Conservation (phyloP, 306 rosid genomes). For the Begonia peltatifolia region DNA sequence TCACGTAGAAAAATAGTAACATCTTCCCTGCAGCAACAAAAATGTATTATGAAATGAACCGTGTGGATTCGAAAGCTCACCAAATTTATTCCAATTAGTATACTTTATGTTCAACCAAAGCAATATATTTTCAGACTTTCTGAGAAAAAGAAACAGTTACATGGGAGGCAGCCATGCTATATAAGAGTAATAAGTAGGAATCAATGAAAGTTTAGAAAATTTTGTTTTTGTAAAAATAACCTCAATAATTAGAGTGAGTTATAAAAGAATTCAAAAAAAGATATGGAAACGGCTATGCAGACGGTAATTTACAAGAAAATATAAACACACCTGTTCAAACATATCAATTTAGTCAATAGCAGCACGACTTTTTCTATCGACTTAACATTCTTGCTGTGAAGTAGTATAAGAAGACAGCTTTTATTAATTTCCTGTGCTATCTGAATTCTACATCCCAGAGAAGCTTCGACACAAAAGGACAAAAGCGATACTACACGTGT, state of each 20-base stretch:
- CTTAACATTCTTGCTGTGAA: conserved; percentile 34
- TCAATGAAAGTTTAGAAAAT: no score
- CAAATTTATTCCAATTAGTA: no score
- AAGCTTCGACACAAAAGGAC: conserved; percentile 34
- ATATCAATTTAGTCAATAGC: conserved; percentile 41
- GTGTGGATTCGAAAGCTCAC: no score
- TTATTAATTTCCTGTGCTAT: conserved; percentile 36
- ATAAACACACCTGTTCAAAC: conserved; percentile 34
- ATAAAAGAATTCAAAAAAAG: no score
- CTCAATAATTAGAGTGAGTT: no score
- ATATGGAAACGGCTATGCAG: no score
- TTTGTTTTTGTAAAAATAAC: no score
- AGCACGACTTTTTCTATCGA: conserved; percentile 31
- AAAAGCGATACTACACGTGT: conserved; percentile 30
- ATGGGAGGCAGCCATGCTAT: no score
- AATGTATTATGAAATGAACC: neutral
- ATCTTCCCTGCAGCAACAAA: conserved; percentile 39
- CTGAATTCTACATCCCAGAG: conserved; percentile 32
- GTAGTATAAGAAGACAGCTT: conserved; percentile 45
- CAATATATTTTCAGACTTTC: no score
- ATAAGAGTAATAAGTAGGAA: no score
- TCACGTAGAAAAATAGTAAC: conserved; percentile 31
- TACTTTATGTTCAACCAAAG: no score
- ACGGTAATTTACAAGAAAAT: neutral
- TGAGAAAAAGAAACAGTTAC: no score